Percentiles rank a stretch among this genome's conserved stretches.
These are phyloP conservation scores for Thalassiosira profunda DNA, from an alignment of 108 stramenopile genomes.

Conservation along the genomic window DNA sequence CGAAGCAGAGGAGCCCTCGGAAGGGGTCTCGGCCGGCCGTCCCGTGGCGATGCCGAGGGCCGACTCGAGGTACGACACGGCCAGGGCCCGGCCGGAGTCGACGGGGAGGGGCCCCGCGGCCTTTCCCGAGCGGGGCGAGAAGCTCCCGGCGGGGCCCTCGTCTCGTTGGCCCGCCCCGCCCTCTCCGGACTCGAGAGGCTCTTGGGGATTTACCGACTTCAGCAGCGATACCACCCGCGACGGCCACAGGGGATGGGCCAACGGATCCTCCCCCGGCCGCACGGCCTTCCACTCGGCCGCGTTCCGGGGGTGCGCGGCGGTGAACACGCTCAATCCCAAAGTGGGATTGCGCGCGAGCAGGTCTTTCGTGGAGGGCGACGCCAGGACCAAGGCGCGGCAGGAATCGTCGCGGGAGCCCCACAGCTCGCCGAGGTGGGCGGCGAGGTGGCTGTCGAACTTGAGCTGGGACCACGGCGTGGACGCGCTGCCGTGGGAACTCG, in stretches of 20 bases:
- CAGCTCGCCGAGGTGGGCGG: conserved; percentile 85
- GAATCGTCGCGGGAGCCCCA: conserved; percentile 70
- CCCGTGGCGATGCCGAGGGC: conserved; percentile 85
- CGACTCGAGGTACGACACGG: conserved; percentile 83
- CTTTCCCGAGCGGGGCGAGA: conserved; percentile 4
- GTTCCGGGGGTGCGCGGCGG: conserved; percentile 78
- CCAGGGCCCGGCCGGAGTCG: conserved; percentile 81
- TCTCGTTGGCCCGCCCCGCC: conserved; percentile 3
- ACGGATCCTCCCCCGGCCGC: conserved; percentile 65
- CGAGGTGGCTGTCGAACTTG: conserved; percentile 88
- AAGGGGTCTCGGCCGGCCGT: conserved; percentile 50
- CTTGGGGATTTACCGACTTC: conserved; percentile 51
- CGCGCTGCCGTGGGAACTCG: conserved; percentile 20
- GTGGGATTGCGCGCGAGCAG: conserved; percentile 80
- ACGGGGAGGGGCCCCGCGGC: conserved; percentile 57
- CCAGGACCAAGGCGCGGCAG: conserved; percentile 71
- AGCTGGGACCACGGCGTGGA: conserved; percentile 79
- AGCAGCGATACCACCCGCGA: conserved; percentile 76
- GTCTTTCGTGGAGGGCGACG: conserved; percentile 63
- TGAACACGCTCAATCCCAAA: conserved; percentile 88
- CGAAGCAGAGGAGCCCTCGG: conserved; percentile 43
- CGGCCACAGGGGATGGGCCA: conserved; percentile 64
- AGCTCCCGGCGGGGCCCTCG: neutral
- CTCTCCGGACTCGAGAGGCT: neutral
- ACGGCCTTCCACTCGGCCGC: conserved; percentile 73